These are phyloP conservation scores for Diaporthe vexans DNA, from an alignment of 2,329 filamentous ascomycete genomes.

Conservation along the genomic window DNA sequence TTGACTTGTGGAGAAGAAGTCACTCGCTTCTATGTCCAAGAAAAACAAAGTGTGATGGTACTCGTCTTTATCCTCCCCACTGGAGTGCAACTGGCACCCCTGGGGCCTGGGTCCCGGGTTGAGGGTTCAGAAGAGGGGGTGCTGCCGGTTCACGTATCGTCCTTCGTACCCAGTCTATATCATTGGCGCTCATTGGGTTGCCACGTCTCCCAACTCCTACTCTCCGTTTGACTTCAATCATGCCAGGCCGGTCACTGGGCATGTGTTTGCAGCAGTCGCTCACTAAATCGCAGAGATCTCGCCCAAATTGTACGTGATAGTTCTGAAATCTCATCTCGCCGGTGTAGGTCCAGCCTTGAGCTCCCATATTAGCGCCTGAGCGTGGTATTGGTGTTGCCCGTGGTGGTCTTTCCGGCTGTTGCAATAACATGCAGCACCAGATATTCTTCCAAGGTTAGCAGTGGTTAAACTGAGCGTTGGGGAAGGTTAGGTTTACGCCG, in stretches of 20 bases:
- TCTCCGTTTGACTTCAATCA: background rate
- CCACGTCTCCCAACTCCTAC: background rate
- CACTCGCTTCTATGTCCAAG: too few relatives aligned
- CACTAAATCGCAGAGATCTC: constrained; percentile 6
- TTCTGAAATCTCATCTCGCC: background rate
- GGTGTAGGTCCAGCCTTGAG: constrained; percentile 28
- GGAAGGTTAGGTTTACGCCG: too few relatives aligned
- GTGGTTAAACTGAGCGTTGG: background rate
- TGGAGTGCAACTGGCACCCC: background rate
- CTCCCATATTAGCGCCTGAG: background rate
- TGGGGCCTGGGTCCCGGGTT: background rate
- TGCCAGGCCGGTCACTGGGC: constrained; percentile 9
- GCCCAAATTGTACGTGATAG: background rate
- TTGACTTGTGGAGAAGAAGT: too few relatives aligned
- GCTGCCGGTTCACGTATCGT: background rate
- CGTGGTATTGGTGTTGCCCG: background rate
- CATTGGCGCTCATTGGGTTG: background rate
- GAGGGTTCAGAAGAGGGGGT: background rate
- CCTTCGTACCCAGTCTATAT: background rate
- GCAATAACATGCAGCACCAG: background rate
- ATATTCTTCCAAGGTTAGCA: background rate
- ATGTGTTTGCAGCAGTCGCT: constrained; percentile 12
- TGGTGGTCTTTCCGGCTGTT: background rate
- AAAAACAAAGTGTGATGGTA: too few relatives aligned
- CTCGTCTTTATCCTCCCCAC: background rate